These are phyloP conservation scores for Plantago ovata DNA, from an alignment of 257 asterid genomes.

Conservation along the genomic window DNA sequence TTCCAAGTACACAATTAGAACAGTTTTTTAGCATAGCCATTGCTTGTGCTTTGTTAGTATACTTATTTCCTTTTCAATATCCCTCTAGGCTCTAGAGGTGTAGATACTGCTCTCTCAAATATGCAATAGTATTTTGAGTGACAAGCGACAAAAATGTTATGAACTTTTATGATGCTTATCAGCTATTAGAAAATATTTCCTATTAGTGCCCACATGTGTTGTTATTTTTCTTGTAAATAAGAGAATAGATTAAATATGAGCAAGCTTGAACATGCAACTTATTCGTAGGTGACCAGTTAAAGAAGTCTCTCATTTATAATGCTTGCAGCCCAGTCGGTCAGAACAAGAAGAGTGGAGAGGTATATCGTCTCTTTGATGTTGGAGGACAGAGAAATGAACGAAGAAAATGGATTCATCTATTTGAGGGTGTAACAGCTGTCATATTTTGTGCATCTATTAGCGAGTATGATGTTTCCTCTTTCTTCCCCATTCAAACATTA, in stretches of 20 bases:
- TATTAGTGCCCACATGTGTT: constrained; percentile 2
- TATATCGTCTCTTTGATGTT: constrained; percentile 88
- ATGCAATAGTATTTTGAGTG: too few relatives aligned
- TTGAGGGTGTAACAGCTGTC: constrained; percentile 98
- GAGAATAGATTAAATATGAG: constrained; percentile 10
- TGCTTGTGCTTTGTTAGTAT: too few relatives aligned
- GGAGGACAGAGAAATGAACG: constrained; percentile 99
- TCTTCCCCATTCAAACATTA: neutral
- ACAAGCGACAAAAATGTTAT: too few relatives aligned
- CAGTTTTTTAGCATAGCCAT: too few relatives aligned
- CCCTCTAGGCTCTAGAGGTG: too few relatives aligned
- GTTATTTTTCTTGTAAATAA: constrained; percentile 6
- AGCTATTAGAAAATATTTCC: neutral
- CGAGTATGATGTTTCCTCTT: constrained; percentile 56
- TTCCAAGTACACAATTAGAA: neutral
- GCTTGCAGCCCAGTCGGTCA: constrained; percentile 96
- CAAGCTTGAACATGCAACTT: constrained; percentile 15
- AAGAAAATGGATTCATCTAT: constrained; percentile 98
- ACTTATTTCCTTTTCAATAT: too few relatives aligned
- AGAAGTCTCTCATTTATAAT: constrained; percentile 22
- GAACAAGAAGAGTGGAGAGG: constrained; percentile 96
- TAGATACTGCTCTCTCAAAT: too few relatives aligned
- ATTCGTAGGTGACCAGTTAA: constrained; percentile 14
- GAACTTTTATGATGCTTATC: neutral
- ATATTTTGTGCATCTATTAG: constrained; percentile 98